Evolutionary conservation across 768 basidiomycete genomes (phyloP).

Genomic region (Daedaleopsis sinensis): DNA sequence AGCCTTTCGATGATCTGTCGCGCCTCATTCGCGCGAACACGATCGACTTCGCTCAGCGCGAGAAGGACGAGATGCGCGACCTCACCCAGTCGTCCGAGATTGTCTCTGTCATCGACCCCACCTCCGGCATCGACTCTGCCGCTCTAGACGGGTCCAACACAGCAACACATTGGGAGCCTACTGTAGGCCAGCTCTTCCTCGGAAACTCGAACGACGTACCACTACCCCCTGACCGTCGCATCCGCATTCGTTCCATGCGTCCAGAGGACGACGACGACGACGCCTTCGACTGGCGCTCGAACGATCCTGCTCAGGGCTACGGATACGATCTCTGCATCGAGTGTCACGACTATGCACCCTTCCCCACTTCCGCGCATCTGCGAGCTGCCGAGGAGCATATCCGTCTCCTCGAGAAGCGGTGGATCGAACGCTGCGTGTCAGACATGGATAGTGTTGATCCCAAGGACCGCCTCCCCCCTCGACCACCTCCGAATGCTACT

Average conservation of each 20-base stretch:
- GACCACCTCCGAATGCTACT: slow-evolving; percentile 73
- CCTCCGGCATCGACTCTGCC: slow-evolving; percentile 13
- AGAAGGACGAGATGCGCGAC: slow-evolving; percentile 89
- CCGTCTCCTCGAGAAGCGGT: slow-evolving; percentile 62
- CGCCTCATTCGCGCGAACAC: slow-evolving; percentile 49
- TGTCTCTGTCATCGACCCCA: slow-evolving; percentile 43
- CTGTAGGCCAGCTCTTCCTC: slow-evolving; percentile 70
- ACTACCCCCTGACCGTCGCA: slow-evolving; percentile 25
- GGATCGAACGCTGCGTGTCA: slow-evolving; percentile 50
- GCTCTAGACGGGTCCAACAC: slow-evolving; percentile 38
- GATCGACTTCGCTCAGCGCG: slow-evolving; percentile 80
- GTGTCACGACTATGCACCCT: slow-evolving; percentile 80
- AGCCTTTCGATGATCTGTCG: slow-evolving; percentile 9
- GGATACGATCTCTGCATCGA: slow-evolving; percentile 90
- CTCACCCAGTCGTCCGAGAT: slow-evolving; percentile 85
- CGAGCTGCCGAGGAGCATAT: slow-evolving; percentile 80
- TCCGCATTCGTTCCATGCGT: slow-evolving; percentile 19
- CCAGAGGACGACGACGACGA: slow-evolving; percentile 28
- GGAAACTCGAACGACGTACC: slow-evolving; percentile 86
- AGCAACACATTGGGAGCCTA: slow-evolving; percentile 53
- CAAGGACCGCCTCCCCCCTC: slow-evolving; percentile 44
- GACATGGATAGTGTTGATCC: slow-evolving; percentile 16
- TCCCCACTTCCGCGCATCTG: slow-evolving; percentile 67
- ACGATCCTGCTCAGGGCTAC: slow-evolving; percentile 52
- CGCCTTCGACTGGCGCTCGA: slow-evolving; percentile 39